Percentiles rank a stretch among this genome's conserved stretches.
phyloP scores from a whole-genome alignment of 2,329 filamentous ascomycete genomes.

The Grosmannia serpens region DNA sequence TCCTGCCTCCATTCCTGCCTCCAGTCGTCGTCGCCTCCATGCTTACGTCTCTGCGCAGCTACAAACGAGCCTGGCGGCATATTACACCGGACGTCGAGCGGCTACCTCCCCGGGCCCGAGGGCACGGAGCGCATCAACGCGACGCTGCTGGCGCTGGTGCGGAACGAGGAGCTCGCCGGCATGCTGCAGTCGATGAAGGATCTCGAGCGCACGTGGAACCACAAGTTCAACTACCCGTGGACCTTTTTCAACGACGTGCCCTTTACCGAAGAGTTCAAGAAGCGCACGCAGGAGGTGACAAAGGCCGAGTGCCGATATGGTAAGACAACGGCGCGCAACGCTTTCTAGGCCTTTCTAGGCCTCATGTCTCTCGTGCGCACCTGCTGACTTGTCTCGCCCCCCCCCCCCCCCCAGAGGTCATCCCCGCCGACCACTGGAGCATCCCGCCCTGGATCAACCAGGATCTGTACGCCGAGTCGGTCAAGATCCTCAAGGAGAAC shows the following conservation, averaged over 20 bases:
- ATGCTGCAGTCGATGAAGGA: slow-evolving; percentile 85
- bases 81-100: slow-evolving; percentile 60
- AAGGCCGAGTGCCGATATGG: slow-evolving; percentile 82
- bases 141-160: slow-evolving; percentile 80
- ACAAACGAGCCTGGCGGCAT: slow-evolving; percentile 73
- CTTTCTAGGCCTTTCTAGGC: background rate
- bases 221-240: slow-evolving; percentile 99
- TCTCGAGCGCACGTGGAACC: slow-evolving; percentile 89
- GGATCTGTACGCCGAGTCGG: slow-evolving; percentile 75
- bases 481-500: slow-evolving; percentile 69
- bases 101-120: slow-evolving; percentile 65
- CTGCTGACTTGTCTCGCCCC: background rate
- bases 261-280: slow-evolving; percentile 89
- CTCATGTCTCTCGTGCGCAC: background rate
- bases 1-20: too few species aligned
- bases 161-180: slow-evolving; percentile 76
- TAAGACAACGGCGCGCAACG: slow-evolving; percentile 23
- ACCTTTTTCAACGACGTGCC: slow-evolving; percentile 97
- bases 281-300: slow-evolving; percentile 64
- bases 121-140: slow-evolving; percentile 83
- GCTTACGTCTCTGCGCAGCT: slow-evolving; percentile 35
- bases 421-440: slow-evolving; percentile 93
- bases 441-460: slow-evolving; percentile 85
- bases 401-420: slow-evolving; percentile 47
- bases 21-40: background rate